A percentile compares a stretch with the other conserved stretches of the same genome.
These are phyloP conservation scores for Hericium coralloides DNA, from an alignment of 768 basidiomycete species.

Conservation along the genomic window DNA sequence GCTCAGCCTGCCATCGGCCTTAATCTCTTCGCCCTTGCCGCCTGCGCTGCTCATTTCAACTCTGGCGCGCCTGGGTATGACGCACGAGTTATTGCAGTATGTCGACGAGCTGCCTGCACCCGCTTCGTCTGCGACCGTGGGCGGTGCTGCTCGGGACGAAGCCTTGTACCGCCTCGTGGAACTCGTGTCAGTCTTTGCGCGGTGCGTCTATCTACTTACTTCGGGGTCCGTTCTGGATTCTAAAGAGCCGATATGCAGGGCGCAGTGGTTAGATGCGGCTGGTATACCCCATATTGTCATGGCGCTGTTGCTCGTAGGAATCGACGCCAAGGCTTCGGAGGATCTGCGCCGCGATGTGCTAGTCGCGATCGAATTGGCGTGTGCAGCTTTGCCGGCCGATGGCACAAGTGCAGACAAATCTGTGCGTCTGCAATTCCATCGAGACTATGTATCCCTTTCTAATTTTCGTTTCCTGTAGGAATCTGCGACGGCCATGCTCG, in stretches of 20 bases:
- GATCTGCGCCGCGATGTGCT: constrained; percentile 40
- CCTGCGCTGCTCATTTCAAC: background rate
- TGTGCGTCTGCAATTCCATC: background rate
- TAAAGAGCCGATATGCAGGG: constrained; percentile 18
- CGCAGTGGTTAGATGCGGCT: constrained; percentile 23
- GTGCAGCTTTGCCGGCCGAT: constrained; percentile 27
- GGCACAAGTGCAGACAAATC: too few species aligned
- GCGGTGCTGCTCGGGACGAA: background rate
- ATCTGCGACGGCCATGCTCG: constrained; percentile 32
- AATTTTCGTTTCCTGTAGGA: constrained; percentile 29
- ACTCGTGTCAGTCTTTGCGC: background rate
- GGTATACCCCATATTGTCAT: constrained; percentile 43
- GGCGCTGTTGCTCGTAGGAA: constrained; percentile 42
- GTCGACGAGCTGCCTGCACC: background rate
- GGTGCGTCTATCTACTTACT: background rate
- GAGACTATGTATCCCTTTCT: too few species aligned
- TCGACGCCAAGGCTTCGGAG: constrained; percentile 40
- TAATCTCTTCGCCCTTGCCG: background rate
- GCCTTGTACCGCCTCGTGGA: background rate
- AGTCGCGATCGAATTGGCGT: constrained; percentile 37
- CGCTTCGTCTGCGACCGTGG: background rate
- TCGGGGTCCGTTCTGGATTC: background rate
- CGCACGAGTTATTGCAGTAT: background rate
- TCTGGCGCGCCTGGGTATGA: background rate
- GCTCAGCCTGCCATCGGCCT: background rate